Evolutionary conservation across 176 grass and related monocot species (phyloP), one percentile per base, ranked within the genome.

Genomic region (Zoysia japonica): DNA sequence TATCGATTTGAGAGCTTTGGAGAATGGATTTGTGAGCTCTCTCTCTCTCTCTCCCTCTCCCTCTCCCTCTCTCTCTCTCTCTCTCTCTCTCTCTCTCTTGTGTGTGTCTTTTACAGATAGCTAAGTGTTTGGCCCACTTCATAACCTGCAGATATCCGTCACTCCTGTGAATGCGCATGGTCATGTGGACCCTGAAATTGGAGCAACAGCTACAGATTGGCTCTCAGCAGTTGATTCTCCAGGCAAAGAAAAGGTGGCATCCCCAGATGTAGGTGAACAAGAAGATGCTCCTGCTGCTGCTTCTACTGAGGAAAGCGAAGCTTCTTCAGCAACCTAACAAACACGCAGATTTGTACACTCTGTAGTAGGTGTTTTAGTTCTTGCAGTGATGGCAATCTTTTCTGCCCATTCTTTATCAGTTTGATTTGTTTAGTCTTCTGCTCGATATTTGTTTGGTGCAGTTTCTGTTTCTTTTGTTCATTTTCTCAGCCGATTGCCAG

Each of bases 21-120:
- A 88, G 50, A 86, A 88, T 81, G 87, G 91, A 81, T 93, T 86
- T 85, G 93, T 97, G 71, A 93, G 90, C 44, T 15, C 55, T 15
- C 63, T 74, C 55, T 83, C 78, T 57, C 78, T 71, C 67, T 0
- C 28, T 28, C 28, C 0, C 28, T 28, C 28, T 28, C 28, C 0
- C 28, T 28, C 28, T 28, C 28, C 0, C 28, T 28, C 28, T 28
- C 28, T 28, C 28, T 28, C 28, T 69, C 67, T 54, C 75, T 36
- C 66, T 49, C 40, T 75, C 67, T 85, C 47, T 7, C 40, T 82
- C n/a, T n/a, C n/a, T n/a, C n/a, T n/a, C n/a, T 0, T 51, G 9
- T 35, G 2, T 46, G 40, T 56, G 19, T 3, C 40, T 4, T 20
- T 65, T 16, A 47, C 13, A 61, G 70, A 44, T 48, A 51, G 59